phyloP scores from a whole-genome alignment of 768 basidiomycete species.

The Amyloporia xantha region DNA sequence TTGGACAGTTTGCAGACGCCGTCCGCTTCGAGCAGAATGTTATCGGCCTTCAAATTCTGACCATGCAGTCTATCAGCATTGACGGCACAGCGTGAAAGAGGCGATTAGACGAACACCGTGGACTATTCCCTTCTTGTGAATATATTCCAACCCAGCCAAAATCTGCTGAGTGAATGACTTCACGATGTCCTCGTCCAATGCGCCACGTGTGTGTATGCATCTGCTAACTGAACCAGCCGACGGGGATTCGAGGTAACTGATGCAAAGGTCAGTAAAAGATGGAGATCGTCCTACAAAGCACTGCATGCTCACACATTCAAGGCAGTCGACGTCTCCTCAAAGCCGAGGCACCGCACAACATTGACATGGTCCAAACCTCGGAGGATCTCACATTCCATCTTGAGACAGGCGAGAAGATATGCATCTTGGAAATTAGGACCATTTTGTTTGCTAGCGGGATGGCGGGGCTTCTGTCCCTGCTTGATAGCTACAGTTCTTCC shows the following conservation, averaged over 20 bases:
- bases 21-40: constrained; percentile 87
- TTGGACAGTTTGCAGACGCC: constrained; percentile 94
- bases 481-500: constrained; percentile 21
- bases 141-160: constrained; percentile 79
- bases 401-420: constrained; percentile 26
- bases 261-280: too few relatives aligned
- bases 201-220: constrained; percentile 80
- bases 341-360: constrained; percentile 91
- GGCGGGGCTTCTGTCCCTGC: neutral
- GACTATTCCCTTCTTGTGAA: constrained; percentile 82
- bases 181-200: constrained; percentile 82
- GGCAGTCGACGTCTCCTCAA: constrained; percentile 76
- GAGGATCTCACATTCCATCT: constrained; percentile 66
- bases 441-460: too few relatives aligned
- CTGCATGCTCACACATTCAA: constrained; percentile 71
- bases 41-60: constrained; percentile 92
- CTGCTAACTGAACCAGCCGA: constrained; percentile 90
- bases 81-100: neutral
- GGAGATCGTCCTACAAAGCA: too few relatives aligned
- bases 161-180: constrained; percentile 89
- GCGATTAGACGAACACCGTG: constrained; percentile 58
- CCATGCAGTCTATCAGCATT: neutral
- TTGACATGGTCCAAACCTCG: constrained; percentile 93
- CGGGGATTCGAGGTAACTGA: constrained; percentile 92
- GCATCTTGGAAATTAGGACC: too few relatives aligned